Percentiles rank a stretch among this genome's conserved stretches.
These are phyloP conservation scores for Rosa persica DNA, from an alignment of 306 rosid genomes.

Conservation along the genomic window DNA sequence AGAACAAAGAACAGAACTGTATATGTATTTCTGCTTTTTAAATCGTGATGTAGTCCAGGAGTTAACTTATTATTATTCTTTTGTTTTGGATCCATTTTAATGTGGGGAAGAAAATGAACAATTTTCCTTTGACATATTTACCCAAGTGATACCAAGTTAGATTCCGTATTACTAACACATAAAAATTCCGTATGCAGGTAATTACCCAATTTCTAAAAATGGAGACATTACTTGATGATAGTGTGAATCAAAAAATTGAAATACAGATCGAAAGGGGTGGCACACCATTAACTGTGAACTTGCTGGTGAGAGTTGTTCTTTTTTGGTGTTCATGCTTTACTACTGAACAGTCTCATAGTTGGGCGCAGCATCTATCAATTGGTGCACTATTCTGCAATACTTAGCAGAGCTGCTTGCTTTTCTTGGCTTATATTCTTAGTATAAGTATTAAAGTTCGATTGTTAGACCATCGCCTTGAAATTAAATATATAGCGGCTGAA, in stretches of 20 bases:
- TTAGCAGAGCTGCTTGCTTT: not conserved
- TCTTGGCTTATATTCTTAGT: not conserved
- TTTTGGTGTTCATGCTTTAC: constrained; percentile 20
- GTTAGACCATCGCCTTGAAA: not conserved
- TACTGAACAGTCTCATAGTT: not conserved
- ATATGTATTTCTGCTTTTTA: not conserved
- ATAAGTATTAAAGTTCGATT: not conserved
- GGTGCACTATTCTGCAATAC: not conserved
- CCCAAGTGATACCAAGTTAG: not conserved
- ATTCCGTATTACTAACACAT: not conserved
- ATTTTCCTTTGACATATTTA: not conserved
- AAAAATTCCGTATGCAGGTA: constrained; percentile 56
- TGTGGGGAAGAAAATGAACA: not conserved
- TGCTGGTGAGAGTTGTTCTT: constrained; percentile 58
- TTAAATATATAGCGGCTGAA: not conserved
- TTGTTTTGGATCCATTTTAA: not conserved
- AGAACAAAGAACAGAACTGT: not conserved
- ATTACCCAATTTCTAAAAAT: constrained; percentile 85
- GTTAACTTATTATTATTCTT: not conserved
- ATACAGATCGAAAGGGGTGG: constrained; percentile 92
- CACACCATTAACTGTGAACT: constrained; percentile 46
- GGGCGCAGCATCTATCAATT: not conserved
- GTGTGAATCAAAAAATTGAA: constrained; percentile 67
- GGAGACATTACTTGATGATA: constrained; percentile 90
- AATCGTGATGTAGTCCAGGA: not conserved